Evolutionary conservation across 495 filamentous ascomycete species (phyloP).

Genomic region (Penicillium daleae): DNA sequence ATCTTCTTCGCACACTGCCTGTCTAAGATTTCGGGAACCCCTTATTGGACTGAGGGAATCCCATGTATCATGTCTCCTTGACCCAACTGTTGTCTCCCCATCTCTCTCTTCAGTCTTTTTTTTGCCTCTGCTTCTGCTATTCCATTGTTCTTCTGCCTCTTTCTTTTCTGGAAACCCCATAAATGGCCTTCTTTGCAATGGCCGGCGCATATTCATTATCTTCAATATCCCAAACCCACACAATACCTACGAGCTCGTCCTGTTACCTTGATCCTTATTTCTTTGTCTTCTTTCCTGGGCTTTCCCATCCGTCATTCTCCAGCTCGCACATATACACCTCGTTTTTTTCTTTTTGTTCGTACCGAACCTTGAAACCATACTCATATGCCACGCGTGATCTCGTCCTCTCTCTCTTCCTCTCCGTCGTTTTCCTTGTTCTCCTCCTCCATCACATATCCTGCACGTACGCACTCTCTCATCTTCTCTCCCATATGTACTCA

Average conservation of each 20-base stretch:
- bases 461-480: conserved; percentile 19
- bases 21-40: conserved; percentile 26
- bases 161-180: conserved; percentile 28
- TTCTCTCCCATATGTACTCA: conserved; percentile 27
- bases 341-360: conserved; percentile 3
- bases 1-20: conserved; percentile 22
- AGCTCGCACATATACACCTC: conserved; percentile 27
- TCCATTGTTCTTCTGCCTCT: conserved; percentile 10
- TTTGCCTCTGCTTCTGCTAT: conserved; percentile 11
- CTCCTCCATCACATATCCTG: conserved; percentile 1
- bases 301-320: conserved; percentile 1
- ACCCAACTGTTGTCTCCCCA: conserved; percentile 28
- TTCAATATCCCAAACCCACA: conserved; percentile 13
- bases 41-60: conserved; percentile 22
- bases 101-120: conserved; percentile 14
- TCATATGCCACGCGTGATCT: conserved; percentile 19
- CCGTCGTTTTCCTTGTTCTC: conserved; percentile 11
- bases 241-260: conserved; percentile 20
- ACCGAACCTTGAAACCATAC: background rate
- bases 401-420: conserved; percentile 25
- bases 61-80: conserved; percentile 40
- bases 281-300: conserved; percentile 1
- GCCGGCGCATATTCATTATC: conserved; percentile 36
- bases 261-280: conserved; percentile 5
- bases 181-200: conserved; percentile 29